Evolutionary conservation across 2,329 filamentous ascomycete species (phyloP).

Genomic region (Sporothrix euskadiensis): DNA sequence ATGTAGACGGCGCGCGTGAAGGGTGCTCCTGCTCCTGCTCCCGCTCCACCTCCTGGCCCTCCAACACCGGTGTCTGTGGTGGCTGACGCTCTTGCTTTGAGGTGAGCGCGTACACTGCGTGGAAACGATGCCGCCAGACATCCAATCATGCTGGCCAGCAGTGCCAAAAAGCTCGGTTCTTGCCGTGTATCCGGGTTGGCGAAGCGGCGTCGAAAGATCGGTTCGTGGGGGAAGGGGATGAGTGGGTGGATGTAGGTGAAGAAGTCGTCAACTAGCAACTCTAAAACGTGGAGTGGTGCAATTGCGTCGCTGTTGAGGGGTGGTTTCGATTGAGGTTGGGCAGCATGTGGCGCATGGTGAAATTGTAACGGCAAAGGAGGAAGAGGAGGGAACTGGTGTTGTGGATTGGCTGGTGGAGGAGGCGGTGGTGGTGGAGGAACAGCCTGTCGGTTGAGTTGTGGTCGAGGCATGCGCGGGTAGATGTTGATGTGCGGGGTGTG

Average conservation of each 20-base stretch:
- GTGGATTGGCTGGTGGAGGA: background rate
- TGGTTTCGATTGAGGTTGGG: background rate
- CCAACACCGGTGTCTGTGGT: background rate
- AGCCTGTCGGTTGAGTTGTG: constrained; percentile 12
- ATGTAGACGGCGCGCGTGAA: constrained; percentile 70
- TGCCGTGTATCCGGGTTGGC: constrained; percentile 65
- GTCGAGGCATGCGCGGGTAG: constrained; percentile 27
- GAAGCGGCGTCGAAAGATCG: constrained; percentile 71
- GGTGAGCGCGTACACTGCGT: constrained; percentile 66
- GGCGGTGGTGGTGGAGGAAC: background rate
- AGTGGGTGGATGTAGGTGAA: constrained; percentile 80
- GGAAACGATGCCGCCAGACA: constrained; percentile 75
- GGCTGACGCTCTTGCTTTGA: constrained; percentile 51
- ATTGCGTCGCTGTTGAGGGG: constrained; percentile 61
- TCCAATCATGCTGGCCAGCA: constrained; percentile 74
- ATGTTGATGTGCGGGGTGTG: constrained; percentile 24
- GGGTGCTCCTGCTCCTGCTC: constrained; percentile 55
- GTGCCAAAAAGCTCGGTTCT: constrained; percentile 66
- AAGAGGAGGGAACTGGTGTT: constrained; percentile 30
- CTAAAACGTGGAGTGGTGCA: constrained; percentile 66
- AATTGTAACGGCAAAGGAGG: background rate
- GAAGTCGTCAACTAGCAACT: constrained; percentile 75
- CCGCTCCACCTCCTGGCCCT: too few relatives aligned
- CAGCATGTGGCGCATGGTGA: constrained; percentile 41
- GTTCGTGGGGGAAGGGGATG: constrained; percentile 75